These are phyloP conservation scores for Striga asiatica DNA, from an alignment of 257 asterid genomes.

Conservation along the genomic window DNA sequence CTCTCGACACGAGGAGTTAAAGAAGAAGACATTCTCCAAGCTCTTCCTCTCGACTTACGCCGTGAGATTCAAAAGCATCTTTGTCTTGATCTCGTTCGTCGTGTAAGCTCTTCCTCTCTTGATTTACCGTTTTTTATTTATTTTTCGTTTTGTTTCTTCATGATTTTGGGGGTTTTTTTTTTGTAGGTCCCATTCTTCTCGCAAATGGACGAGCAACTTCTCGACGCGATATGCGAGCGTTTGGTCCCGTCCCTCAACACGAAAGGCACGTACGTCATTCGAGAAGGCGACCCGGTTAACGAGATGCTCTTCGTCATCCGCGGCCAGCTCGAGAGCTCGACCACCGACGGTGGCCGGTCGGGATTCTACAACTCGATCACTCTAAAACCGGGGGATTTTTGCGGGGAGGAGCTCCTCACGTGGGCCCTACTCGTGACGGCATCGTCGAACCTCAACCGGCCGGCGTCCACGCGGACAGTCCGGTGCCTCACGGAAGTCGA, in stretches of 20 bases:
- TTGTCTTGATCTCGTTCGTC: constrained; percentile 74
- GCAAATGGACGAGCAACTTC: constrained; percentile 75
- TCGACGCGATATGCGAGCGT: constrained; percentile 92
- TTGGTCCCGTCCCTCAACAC: constrained; percentile 72
- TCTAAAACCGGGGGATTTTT: constrained; percentile 63
- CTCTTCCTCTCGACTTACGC: constrained; percentile 63
- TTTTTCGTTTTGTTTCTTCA: neutral
- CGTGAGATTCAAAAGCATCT: constrained; percentile 84
- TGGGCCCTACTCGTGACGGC: constrained; percentile 73
- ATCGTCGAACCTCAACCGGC: constrained; percentile 47
- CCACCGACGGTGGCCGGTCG: constrained; percentile 73
- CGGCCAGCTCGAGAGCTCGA: constrained; percentile 81
- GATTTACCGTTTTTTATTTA: neutral
- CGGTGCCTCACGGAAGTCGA: constrained; percentile 59
- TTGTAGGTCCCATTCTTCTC: constrained; percentile 82
- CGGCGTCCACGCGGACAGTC: constrained; percentile 73
- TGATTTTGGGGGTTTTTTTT: neutral
- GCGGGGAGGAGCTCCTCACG: constrained; percentile 78
- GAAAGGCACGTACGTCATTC: constrained; percentile 56
- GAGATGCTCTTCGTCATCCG: constrained; percentile 83
- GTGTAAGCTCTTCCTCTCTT: constrained; percentile 37
- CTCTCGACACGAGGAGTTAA: constrained; percentile 79
- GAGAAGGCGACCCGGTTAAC: constrained; percentile 82
- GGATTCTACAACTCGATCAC: constrained; percentile 81
- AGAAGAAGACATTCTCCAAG: constrained; percentile 59